phyloP scores from a whole-genome alignment of 75 land plant species.

The Chamaecyparis obtusa region DNA sequence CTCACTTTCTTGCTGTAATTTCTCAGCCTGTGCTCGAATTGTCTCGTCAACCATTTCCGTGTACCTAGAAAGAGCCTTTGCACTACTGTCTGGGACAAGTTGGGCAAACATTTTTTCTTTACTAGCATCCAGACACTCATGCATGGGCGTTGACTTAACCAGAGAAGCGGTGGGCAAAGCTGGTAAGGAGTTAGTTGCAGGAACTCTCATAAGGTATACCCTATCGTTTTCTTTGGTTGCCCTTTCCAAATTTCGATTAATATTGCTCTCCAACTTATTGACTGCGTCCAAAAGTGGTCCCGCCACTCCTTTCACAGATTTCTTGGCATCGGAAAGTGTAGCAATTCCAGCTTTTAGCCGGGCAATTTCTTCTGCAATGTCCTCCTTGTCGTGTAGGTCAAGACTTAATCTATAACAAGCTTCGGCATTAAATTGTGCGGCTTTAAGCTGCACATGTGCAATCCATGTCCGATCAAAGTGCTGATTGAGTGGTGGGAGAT shows the following conservation, averaged over 20 bases:
- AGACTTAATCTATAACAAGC: conserved; percentile 80
- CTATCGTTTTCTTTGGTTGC: conserved; percentile 96
- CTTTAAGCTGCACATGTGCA: conserved; percentile 92
- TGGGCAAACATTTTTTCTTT: conserved; percentile 86
- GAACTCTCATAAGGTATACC: conserved; percentile 97
- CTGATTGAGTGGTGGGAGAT: conserved; percentile 70
- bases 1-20: conserved; percentile 92
- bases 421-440: conserved; percentile 86
- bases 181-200: conserved; percentile 54
- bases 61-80: conserved; percentile 93
- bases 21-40: conserved; percentile 89
- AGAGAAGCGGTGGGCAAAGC: conserved; percentile 80
- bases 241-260: conserved; percentile 83
- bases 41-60: conserved; percentile 98
- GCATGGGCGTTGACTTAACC: conserved; percentile 73
- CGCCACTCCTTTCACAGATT: conserved; percentile 75
- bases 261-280: conserved; percentile 61
- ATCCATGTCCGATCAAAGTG: conserved; percentile 96
- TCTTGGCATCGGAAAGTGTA: conserved; percentile 76
- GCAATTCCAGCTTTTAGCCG: conserved; percentile 69
- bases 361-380: conserved; percentile 96
- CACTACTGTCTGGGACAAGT: conserved; percentile 91
- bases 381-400: conserved; percentile 91
- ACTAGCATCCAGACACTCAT: conserved; percentile 89
- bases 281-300: conserved; percentile 79